A percentile compares a stretch with the other conserved stretches of the same genome.
These are phyloP conservation scores for Aureobasidium sp. DNA, from an alignment of 2,329 filamentous ascomycete genomes.

Conservation along the genomic window DNA sequence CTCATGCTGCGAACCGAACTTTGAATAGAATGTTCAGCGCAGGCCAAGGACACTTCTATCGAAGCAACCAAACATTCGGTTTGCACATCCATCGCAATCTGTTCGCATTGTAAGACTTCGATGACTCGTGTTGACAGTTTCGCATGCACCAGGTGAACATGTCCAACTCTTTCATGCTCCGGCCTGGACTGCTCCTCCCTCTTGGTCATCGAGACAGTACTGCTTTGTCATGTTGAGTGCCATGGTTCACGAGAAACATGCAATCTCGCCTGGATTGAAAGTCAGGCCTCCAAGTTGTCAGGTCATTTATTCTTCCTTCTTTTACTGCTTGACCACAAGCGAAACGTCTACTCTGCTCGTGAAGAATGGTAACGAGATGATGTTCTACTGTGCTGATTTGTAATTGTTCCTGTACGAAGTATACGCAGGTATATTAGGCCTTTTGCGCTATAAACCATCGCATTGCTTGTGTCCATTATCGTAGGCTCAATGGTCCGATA, in stretches of 20 bases:
- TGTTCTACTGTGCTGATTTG: too few relatives aligned
- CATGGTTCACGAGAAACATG: not conserved
- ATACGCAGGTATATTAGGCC: too few relatives aligned
- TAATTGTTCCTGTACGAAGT: too few relatives aligned
- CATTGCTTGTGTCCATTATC: too few relatives aligned
- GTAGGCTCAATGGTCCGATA: too few relatives aligned
- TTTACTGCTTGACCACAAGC: not conserved
- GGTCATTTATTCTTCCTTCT: too few relatives aligned
- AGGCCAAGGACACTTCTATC: not conserved
- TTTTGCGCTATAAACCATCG: too few relatives aligned
- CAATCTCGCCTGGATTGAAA: not conserved
- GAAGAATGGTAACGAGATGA: too few relatives aligned
- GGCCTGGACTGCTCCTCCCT: not conserved
- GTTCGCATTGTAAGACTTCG: not conserved
- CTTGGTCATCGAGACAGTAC: not conserved
- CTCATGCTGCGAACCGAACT: constrained; percentile 1
- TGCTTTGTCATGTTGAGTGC: not conserved
- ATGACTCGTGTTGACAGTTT: not conserved
- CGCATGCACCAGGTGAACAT: not conserved
- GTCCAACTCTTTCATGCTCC: not conserved
- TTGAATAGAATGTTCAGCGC: not conserved
- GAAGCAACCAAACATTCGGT: not conserved
- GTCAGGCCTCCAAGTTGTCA: not conserved
- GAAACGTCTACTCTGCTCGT: not conserved
- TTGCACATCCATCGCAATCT: not conserved